Percentiles rank a stretch among this genome's conserved stretches.
Conservation (phyloP, 2,329 filamentous ascomycete genomes). For the Penicillium crustosum region DNA sequence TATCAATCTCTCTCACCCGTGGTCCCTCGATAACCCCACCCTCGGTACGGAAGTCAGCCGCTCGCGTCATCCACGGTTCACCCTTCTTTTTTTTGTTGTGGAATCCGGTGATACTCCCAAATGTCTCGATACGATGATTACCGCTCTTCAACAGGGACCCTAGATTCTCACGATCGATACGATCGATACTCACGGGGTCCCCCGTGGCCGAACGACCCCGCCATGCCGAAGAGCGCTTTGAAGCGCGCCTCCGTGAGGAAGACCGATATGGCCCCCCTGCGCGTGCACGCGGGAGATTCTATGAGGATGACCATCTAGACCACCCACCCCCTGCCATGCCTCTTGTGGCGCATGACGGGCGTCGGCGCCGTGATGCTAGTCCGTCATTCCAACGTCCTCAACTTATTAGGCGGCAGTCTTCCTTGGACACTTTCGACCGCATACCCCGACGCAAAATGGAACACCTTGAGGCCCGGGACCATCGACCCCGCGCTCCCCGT, state of each 20-base stretch:
- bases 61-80: constrained; percentile 39
- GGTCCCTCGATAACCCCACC: constrained; percentile 19
- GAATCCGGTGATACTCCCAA: constrained; percentile 6
- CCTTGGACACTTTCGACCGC: constrained; percentile 85
- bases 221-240: constrained; percentile 30
- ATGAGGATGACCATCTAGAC: constrained; percentile 44
- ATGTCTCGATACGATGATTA: constrained; percentile 43
- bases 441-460: constrained; percentile 59
- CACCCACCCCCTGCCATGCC: constrained; percentile 50
- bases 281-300: constrained; percentile 38
- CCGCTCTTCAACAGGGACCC: constrained; percentile 35
- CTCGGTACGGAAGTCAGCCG: constrained; percentile 37
- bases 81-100: background rate
- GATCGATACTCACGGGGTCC: constrained; percentile 42
- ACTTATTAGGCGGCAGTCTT: constrained; percentile 78
- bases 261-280: constrained; percentile 47
- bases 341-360: constrained; percentile 57
- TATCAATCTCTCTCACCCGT: constrained; percentile 9
- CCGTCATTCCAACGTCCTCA: constrained; percentile 60
- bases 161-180: constrained; percentile 44
- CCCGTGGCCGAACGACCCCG: constrained; percentile 37
- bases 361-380: constrained; percentile 55
- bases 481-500: constrained; percentile 58
- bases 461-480: constrained; percentile 38
- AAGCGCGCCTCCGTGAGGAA: constrained; percentile 43